phyloP scores from a whole-genome alignment of 192 early-diverging fungal species.

The Borealophlyctis nickersoniae region DNA sequence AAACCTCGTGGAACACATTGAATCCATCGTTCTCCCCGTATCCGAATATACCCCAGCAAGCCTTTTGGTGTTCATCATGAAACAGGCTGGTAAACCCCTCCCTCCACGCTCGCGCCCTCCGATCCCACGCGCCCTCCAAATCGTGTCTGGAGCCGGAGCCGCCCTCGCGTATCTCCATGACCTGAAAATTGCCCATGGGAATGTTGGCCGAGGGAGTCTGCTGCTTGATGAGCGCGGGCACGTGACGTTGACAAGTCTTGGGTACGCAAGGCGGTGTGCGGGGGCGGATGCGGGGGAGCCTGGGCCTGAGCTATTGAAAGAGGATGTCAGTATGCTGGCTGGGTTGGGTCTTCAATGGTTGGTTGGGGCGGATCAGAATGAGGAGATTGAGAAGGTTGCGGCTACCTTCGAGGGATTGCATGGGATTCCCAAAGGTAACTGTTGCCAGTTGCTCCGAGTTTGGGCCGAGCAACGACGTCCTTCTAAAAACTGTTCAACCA shows the following conservation, averaged over 20 bases:
- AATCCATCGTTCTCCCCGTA: not conserved
- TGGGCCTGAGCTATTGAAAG: not conserved
- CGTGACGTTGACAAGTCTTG: not conserved
- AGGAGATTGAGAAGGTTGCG: too few species aligned
- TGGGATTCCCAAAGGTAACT: too few species aligned
- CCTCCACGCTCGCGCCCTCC: not conserved
- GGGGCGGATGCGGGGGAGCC: not conserved
- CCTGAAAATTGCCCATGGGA: not conserved
- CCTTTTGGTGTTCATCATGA: not conserved
- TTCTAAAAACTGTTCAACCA: too few species aligned
- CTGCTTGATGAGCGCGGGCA: not conserved
- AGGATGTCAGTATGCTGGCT: not conserved
- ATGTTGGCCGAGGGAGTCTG: not conserved
- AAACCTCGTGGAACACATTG: not conserved
- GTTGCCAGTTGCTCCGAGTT: too few species aligned
- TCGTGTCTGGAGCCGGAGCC: not conserved
- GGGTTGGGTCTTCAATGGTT: not conserved
- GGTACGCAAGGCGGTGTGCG: not conserved
- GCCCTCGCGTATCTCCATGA: not conserved
- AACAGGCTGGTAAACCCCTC: not conserved
- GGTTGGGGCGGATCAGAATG: not conserved
- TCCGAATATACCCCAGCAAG: not conserved
- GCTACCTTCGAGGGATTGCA: too few species aligned
- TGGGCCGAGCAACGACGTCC: too few species aligned
- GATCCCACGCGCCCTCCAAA: not conserved